phyloP scores from a whole-genome alignment of 352 stramenopile species.

The Globisporangium solare region DNA sequence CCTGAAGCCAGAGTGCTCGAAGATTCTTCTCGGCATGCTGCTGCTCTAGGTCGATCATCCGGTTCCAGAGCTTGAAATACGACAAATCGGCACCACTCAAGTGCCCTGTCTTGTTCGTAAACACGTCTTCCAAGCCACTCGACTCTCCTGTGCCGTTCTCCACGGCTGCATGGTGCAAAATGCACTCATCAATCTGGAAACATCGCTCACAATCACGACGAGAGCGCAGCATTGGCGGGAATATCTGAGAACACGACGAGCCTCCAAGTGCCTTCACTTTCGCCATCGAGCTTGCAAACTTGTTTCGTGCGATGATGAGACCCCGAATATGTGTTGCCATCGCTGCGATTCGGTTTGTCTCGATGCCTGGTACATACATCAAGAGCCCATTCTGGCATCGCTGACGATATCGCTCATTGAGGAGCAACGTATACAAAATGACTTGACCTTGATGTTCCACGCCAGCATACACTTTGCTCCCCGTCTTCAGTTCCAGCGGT shows the following conservation, averaged over 20 bases:
- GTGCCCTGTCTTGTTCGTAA: conserved; percentile 51
- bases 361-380: conserved; percentile 66
- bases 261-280: conserved; percentile 51
- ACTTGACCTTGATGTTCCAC: conserved; percentile 81
- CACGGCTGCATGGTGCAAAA: conserved; percentile 76
- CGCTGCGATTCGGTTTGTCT: conserved; percentile 61
- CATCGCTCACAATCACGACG: conserved; percentile 69
- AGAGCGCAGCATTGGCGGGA: conserved; percentile 71
- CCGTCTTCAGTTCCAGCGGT: conserved; percentile 87
- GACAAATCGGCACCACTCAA: conserved; percentile 40
- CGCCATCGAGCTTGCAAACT: conserved; percentile 56
- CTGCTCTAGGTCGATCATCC: conserved; percentile 69
- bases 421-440: conserved; percentile 84
- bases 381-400: conserved; percentile 55
- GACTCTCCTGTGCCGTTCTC: conserved; percentile 68
- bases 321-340: conserved; percentile 53
- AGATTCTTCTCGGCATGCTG: conserved; percentile 67
- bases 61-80: conserved; percentile 78
- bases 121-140: conserved; percentile 66
- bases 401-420: conserved; percentile 74
- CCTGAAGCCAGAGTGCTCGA: conserved; percentile 61
- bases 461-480: conserved; percentile 53
- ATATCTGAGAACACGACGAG: conserved; percentile 37
- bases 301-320: conserved; percentile 68
- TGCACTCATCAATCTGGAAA: conserved; percentile 81